phyloP scores from a whole-genome alignment of 164 flowering plant species.

The Umbellularia californica region DNA sequence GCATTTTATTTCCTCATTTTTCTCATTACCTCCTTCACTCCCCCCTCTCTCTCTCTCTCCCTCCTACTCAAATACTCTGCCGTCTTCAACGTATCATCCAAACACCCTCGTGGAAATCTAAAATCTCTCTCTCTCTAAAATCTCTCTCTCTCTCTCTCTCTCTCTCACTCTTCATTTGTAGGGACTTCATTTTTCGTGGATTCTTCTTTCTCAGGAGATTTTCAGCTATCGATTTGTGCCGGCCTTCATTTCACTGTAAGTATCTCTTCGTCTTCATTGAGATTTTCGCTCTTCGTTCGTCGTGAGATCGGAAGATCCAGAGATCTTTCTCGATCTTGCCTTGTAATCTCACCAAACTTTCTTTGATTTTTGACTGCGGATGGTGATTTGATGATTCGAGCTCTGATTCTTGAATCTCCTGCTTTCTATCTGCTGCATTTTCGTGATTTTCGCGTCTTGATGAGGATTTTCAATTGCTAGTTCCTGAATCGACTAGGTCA shows the following conservation, averaged over 20 bases:
- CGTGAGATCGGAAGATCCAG: not conserved
- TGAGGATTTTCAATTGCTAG: not conserved
- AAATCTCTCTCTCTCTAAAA: not conserved
- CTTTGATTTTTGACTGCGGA: not conserved
- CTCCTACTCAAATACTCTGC: not conserved
- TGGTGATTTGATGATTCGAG: not conserved
- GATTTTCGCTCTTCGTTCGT: not conserved
- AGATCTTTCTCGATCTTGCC: not conserved
- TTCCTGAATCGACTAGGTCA: not conserved
- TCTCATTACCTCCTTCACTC: not conserved
- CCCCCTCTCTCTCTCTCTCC: not conserved
- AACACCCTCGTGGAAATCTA: not conserved
- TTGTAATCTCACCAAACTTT: not conserved
- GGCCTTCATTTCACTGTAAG: not conserved
- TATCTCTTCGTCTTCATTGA: not conserved
- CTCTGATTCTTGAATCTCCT: not conserved
- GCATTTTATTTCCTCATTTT: not conserved
- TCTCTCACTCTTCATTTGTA: not conserved
- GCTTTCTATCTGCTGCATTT: not conserved
- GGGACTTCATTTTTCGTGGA: not conserved
- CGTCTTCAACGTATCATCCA: not conserved
- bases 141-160: not conserved
- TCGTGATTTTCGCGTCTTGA: not conserved
- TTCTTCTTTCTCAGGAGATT: not conserved
- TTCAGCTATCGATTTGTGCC: slow-evolving; percentile 4